Evolutionary conservation across 2,329 filamentous ascomycete genomes (phyloP), one percentile per base, ranked within the genome.

Genomic region (Tolypocladium pustulatum): DNA sequence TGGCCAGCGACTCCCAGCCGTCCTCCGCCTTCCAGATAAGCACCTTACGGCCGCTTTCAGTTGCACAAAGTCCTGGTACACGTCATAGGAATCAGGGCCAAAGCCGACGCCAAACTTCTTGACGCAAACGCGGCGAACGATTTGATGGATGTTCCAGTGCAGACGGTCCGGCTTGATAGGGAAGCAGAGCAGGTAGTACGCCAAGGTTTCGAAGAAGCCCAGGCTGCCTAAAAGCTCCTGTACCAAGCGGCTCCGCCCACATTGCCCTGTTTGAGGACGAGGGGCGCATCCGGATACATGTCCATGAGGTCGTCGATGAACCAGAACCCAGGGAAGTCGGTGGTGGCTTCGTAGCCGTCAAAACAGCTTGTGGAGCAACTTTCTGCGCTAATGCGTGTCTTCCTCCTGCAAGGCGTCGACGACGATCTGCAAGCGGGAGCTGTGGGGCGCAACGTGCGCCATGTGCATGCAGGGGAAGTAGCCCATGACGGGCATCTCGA

Each of bases 1-100:
- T 61, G 61, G 76, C 79, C 30, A 80, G 64, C 12, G 73, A 73
- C 40, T 67, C 69, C 76, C 77, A 79, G 0, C 75, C 76, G 40
- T 77, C 71, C 55, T 70, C 64, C 0, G 68, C 64, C 55, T 67
- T 64, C 55, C 66, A 70, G 20, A 65, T 58, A 1, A 70, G 58
- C 0, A 70, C 58, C 49, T 63, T 58, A 0, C 68, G 67, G 4
- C 67, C 67, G 2, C 71, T 34, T 72, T 68, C 2, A 60, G 58
- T 17, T 66, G 61, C 0, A 73, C 66, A 20, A 63, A 64, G 10
- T 60, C 61, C 63, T 67, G 55, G 61, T 67, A 58, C n/a, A n/a
- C 49, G 32, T 64, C 62, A 60, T 67, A 69, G 17, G 63, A 60
- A 27, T 59, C 56, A 1, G 57, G 49, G 13, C 57, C 22, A 13